These are phyloP conservation scores for Lentinula novae-zelandiae DNA, from an alignment of 1,284 basidiomycete species.

Conservation along the genomic window DNA sequence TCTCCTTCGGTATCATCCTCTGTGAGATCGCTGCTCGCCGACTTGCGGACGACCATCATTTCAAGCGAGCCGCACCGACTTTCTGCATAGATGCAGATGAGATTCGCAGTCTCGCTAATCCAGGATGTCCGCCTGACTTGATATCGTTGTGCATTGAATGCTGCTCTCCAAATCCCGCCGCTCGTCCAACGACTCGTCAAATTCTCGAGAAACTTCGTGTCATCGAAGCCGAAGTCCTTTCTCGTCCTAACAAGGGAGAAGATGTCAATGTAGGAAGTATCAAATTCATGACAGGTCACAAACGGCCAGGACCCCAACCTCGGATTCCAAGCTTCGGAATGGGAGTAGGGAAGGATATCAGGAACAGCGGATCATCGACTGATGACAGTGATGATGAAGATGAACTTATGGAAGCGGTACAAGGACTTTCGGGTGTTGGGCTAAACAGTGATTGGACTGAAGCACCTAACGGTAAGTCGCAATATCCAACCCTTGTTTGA, in stretches of 20 bases:
- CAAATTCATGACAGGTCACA: slow-evolving; percentile 68
- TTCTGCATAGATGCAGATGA: slow-evolving; percentile 82
- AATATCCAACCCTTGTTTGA: not conserved
- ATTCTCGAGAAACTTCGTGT: slow-evolving; percentile 72
- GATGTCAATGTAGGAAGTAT: slow-evolving; percentile 84
- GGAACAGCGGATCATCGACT: slow-evolving; percentile 29
- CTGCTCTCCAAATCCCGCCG: slow-evolving; percentile 60
- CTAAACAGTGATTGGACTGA: slow-evolving; percentile 49
- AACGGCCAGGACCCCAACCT: slow-evolving; percentile 55
- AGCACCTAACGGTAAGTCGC: slow-evolving; percentile 32
- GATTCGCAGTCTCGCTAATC: slow-evolving; percentile 63
- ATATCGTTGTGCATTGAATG: slow-evolving; percentile 81
- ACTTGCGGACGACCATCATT: slow-evolving; percentile 79
- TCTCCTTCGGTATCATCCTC: slow-evolving; percentile 92
- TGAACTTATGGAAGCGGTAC: slow-evolving; percentile 68
- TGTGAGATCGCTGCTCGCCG: slow-evolving; percentile 87
- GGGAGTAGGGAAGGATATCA: slow-evolving; percentile 62
- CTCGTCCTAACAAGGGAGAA: slow-evolving; percentile 58
- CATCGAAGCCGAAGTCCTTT: slow-evolving; percentile 80
- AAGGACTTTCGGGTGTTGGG: slow-evolving; percentile 47
- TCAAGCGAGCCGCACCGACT: slow-evolving; percentile 73
- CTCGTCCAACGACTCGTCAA: slow-evolving; percentile 73
- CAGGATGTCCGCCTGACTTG: slow-evolving; percentile 79
- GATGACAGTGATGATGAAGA: slow-evolving; percentile 59
- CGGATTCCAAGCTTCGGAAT: slow-evolving; percentile 85